Evolutionary conservation across 1,284 basidiomycete genomes (phyloP).

Genomic region (Ganoderma meredithae): DNA sequence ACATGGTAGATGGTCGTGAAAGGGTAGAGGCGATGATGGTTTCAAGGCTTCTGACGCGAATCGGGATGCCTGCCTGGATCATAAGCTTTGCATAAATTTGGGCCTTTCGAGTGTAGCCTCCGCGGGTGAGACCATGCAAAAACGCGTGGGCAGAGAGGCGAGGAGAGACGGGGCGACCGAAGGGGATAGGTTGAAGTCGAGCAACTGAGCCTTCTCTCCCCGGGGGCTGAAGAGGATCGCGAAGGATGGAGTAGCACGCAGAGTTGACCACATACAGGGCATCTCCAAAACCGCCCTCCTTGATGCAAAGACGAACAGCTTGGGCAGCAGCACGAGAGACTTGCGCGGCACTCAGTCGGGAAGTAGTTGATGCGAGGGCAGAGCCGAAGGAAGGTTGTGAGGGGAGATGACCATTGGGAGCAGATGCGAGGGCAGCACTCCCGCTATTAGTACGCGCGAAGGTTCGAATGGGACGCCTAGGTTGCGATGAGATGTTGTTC

Average conservation of each 20-base stretch:
- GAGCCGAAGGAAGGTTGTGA: neutral
- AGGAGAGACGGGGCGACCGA: slow-evolving; percentile 58
- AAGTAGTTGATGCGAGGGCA: slow-evolving; percentile 17
- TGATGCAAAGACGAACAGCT: slow-evolving; percentile 58
- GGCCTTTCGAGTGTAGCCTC: slow-evolving; percentile 56
- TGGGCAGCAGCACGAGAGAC: slow-evolving; percentile 59
- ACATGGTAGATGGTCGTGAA: slow-evolving; percentile 27
- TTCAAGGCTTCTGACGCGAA: slow-evolving; percentile 58
- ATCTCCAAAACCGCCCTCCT: slow-evolving; percentile 53
- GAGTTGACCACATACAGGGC: slow-evolving; percentile 67
- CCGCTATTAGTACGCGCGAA: neutral
- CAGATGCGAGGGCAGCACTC: neutral
- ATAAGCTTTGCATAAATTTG: slow-evolving; percentile 56
- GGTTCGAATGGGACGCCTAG: neutral
- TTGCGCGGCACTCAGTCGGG: slow-evolving; percentile 47
- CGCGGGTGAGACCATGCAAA: slow-evolving; percentile 66
- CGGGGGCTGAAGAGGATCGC: slow-evolving; percentile 20
- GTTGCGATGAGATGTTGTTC: slow-evolving; percentile 2
- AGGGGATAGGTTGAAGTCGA: slow-evolving; percentile 50
- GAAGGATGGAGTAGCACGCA: slow-evolving; percentile 52
- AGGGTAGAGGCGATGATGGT: slow-evolving; percentile 49
- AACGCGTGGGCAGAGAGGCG: slow-evolving; percentile 67
- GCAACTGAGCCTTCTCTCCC: slow-evolving; percentile 7
- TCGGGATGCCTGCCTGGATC: slow-evolving; percentile 56
- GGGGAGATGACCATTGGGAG: neutral